These are phyloP conservation scores for Aspergillus fijiensis DNA, from an alignment of 2,329 filamentous ascomycete genomes.

Conservation along the genomic window DNA sequence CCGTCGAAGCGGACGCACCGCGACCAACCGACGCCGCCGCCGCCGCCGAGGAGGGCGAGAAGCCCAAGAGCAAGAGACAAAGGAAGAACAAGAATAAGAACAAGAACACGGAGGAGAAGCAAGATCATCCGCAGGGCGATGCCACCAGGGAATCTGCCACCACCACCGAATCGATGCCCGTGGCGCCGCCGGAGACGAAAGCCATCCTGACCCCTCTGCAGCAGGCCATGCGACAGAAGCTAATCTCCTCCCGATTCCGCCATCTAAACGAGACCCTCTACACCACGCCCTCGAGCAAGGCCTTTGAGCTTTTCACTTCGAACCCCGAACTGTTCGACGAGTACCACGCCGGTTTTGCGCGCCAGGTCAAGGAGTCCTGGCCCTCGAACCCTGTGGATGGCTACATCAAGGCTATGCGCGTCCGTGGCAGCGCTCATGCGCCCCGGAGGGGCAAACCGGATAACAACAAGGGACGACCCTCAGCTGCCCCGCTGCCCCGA, in stretches of 20 bases:
- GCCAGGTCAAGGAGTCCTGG: conserved; percentile 88
- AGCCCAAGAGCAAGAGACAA: conserved; percentile 28
- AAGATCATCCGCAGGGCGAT: conserved; percentile 18
- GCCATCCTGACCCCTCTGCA: conserved; percentile 85
- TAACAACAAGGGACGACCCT: conserved; percentile 23
- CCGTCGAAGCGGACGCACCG: conserved; percentile 10
- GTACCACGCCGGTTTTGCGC: conserved; percentile 94
- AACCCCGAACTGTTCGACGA: conserved; percentile 93
- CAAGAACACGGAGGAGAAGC: conserved; percentile 24
- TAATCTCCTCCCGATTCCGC: conserved; percentile 91
- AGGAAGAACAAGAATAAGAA: conserved; percentile 37
- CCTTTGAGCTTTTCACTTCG: conserved; percentile 77
- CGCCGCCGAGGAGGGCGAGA: conserved; percentile 22
- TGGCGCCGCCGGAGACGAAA: conserved; percentile 45
- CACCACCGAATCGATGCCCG: conserved; percentile 23
- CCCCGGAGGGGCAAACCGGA: conserved; percentile 43
- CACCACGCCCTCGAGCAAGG: conserved; percentile 80
- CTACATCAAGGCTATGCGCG: conserved; percentile 71
- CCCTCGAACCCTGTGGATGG: conserved; percentile 92
- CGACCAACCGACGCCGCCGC: conserved; percentile 9
- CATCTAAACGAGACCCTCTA: conserved; percentile 97
- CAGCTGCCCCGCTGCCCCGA: conserved; percentile 61
- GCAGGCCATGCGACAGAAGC: conserved; percentile 89
- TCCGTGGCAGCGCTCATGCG: conserved; percentile 58
- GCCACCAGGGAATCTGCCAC: conserved; percentile 13